phyloP scores from a whole-genome alignment of 2,329 filamentous ascomycete genomes.

The Boeremia exigua region DNA sequence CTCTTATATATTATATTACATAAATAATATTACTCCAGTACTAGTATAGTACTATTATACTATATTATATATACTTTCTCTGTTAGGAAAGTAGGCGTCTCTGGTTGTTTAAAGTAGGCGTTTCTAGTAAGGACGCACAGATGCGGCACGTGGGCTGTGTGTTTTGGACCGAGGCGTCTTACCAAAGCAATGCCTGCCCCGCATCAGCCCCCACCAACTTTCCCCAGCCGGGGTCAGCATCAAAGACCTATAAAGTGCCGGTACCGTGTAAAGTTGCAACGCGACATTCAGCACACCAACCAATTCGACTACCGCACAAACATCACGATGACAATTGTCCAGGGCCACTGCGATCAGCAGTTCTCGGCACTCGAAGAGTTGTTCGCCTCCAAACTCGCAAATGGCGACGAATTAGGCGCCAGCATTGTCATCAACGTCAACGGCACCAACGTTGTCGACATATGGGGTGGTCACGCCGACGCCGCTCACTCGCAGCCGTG shows the following conservation, averaged over 20 bases:
- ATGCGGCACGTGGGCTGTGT: no score
- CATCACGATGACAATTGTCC: constrained; percentile 14
- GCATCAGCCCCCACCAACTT: no score
- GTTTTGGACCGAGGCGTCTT: no score
- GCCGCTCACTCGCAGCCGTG: constrained; percentile 6
- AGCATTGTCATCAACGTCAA: constrained; percentile 23
- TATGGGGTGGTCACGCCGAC: constrained; percentile 24
- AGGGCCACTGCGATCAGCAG: constrained; percentile 18
- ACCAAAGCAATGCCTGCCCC: no score
- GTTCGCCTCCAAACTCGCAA: constrained; percentile 17
- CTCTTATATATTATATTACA: no score
- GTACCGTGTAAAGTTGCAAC: not conserved
- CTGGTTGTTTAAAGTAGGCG: no score
- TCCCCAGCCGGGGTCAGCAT: not conserved
- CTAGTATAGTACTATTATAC: no score
- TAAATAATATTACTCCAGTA: no score
- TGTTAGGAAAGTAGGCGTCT: no score
- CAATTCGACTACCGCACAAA: not conserved
- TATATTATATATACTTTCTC: no score
- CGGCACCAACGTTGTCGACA: constrained; percentile 21
- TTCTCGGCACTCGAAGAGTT: constrained; percentile 15
- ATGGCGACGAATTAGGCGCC: constrained; percentile 19
- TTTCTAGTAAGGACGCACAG: no score
- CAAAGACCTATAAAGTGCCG: not conserved
- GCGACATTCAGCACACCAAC: not conserved